A percentile compares a stretch with the other conserved stretches of the same genome.
Evolutionary conservation across 768 basidiomycete genomes (phyloP).

Genomic region (Boletus coccyginus): DNA sequence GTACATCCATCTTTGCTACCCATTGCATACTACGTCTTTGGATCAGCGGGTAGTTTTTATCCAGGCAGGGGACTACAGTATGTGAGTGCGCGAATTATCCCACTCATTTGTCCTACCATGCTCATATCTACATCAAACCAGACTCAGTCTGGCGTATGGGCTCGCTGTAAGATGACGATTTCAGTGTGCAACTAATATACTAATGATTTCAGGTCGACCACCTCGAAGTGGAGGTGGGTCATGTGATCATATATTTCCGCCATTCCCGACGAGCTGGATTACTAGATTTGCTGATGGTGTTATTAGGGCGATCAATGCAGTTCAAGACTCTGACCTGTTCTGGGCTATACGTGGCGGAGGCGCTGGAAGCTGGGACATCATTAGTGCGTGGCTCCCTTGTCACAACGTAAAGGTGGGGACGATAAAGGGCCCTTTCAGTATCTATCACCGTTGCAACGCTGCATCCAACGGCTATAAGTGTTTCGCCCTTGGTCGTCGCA

Average conservation of each 20-base stretch:
- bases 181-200: neutral
- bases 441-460: constrained; percentile 18
- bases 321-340: constrained; percentile 44
- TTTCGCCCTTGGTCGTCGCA: constrained; percentile 4
- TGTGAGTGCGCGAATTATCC: constrained; percentile 1
- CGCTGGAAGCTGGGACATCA: constrained; percentile 47
- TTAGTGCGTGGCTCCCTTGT: constrained; percentile 21
- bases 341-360: constrained; percentile 55
- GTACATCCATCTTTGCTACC: no score
- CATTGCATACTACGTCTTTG: neutral
- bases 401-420: neutral
- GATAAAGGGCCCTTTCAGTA: neutral
- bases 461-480: constrained; percentile 4
- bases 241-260: neutral
- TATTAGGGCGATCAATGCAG: constrained; percentile 37
- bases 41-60: constrained; percentile 41
- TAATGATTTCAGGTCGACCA: constrained; percentile 38
- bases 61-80: constrained; percentile 46
- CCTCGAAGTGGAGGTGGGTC: constrained; percentile 36
- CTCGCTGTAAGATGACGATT: neutral
- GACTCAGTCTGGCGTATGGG: constrained; percentile 19
- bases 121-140: neutral
- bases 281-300: constrained; percentile 36
- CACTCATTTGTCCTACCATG: neutral
- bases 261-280: neutral